phyloP scores from a whole-genome alignment of 352 stramenopile species.

The Phytophthora brassicae region DNA sequence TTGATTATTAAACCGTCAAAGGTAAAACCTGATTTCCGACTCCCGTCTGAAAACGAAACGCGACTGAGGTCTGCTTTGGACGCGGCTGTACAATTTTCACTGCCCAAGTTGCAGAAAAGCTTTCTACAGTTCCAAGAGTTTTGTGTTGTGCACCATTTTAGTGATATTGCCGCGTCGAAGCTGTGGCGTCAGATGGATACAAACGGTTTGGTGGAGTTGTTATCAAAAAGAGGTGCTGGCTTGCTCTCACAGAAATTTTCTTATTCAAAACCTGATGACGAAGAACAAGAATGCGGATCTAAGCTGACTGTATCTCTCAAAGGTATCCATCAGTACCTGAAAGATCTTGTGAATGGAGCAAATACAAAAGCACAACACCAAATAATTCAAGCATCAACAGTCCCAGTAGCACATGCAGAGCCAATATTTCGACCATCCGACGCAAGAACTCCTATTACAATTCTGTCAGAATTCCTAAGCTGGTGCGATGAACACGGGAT shows the following conservation, averaged over 20 bases:
- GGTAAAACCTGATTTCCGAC: not conserved
- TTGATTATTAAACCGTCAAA: not conserved
- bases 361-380: not conserved
- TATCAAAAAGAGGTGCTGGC: slow-evolving; percentile 40
- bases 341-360: slow-evolving; percentile 5
- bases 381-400: not conserved
- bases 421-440: not conserved
- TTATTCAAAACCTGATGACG: slow-evolving; percentile 4
- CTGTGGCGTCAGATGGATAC: slow-evolving; percentile 57
- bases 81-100: slow-evolving; percentile 35
- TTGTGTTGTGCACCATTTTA: slow-evolving; percentile 52
- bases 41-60: slow-evolving; percentile 35
- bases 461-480: slow-evolving; percentile 31
- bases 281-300: slow-evolving; percentile 1
- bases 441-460: slow-evolving; percentile 3
- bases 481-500: slow-evolving; percentile 43
- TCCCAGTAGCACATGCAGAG: not conserved
- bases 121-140: slow-evolving; percentile 50
- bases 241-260: slow-evolving; percentile 51
- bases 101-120: slow-evolving; percentile 31
- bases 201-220: slow-evolving; percentile 41
- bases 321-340: slow-evolving; percentile 31
- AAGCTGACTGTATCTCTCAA: slow-evolving; percentile 33
- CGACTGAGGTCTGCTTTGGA: slow-evolving; percentile 32
- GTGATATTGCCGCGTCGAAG: slow-evolving; percentile 26